Conservation (phyloP, 75 land plant species). For the Cryptomeria japonica region DNA sequence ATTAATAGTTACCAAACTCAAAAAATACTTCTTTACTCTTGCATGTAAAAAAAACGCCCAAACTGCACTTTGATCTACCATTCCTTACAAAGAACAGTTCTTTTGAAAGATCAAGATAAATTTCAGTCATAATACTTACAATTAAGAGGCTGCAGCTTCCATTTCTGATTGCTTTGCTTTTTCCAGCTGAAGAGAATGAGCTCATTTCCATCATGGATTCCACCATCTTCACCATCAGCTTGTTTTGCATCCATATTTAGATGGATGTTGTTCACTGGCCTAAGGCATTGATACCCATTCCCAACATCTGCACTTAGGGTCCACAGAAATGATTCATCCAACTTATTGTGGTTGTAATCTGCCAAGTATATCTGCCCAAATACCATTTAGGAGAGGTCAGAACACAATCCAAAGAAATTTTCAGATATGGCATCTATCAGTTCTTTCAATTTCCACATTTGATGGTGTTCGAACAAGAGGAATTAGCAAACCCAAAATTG, state of each 20-base stretch:
- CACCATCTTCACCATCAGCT: slow-evolving; percentile 2
- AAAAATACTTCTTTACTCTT: too few relatives aligned
- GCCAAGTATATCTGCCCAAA: slow-evolving; percentile 4
- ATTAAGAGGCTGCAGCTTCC: slow-evolving; percentile 13
- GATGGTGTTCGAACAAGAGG: too few relatives aligned
- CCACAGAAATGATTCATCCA: neutral
- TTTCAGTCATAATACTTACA: neutral
- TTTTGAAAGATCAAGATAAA: too few relatives aligned
- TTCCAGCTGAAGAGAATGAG: slow-evolving; percentile 20
- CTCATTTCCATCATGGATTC: slow-evolving; percentile 16
- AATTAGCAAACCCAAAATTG: too few relatives aligned
- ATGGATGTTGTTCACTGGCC: slow-evolving; percentile 13
- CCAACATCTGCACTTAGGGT: slow-evolving; percentile 18
- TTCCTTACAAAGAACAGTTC: too few relatives aligned
- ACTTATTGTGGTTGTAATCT: neutral
- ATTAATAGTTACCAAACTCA: too few relatives aligned
- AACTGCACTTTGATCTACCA: too few relatives aligned
- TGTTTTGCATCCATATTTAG: slow-evolving; percentile 14
- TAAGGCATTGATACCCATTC: slow-evolving; percentile 17
- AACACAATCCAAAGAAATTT: neutral
- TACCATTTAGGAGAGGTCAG: neutral
- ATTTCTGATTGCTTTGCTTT: slow-evolving; percentile 21
- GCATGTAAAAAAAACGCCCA: too few relatives aligned
- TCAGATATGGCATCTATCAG: too few relatives aligned
- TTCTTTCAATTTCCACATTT: too few relatives aligned